These are phyloP conservation scores for Ganoderma boninense DNA, from an alignment of 1,284 basidiomycete species.

Conservation along the genomic window DNA sequence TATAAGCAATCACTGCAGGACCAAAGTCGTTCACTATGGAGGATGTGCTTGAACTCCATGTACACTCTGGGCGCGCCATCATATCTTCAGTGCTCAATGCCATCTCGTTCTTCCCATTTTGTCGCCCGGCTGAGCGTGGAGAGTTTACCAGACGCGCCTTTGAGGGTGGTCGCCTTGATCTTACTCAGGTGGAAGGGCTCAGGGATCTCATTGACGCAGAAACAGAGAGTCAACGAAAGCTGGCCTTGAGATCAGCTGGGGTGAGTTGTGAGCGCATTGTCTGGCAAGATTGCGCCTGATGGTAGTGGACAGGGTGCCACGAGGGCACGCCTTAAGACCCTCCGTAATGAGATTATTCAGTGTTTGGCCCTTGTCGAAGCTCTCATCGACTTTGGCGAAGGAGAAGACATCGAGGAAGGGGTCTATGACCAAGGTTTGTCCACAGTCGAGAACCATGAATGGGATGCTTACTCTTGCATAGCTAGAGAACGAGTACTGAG, in stretches of 20 bases:
- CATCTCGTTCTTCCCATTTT: conserved; percentile 64
- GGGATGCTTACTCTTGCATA: conserved; percentile 36
- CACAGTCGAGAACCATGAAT: neutral
- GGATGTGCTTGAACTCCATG: conserved; percentile 85
- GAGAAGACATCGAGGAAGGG: conserved; percentile 85
- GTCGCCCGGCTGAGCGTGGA: conserved; percentile 82
- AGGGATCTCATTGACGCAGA: conserved; percentile 87
- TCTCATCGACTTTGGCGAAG: conserved; percentile 91
- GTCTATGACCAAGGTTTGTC: conserved; percentile 68
- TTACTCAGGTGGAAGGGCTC: conserved; percentile 87
- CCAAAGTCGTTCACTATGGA: conserved; percentile 85
- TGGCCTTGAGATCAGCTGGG: conserved; percentile 74
- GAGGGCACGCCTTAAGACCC: conserved; percentile 63
- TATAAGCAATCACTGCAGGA: conserved; percentile 45
- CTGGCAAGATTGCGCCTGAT: neutral
- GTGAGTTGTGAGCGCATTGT: conserved; percentile 45
- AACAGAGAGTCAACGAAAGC: conserved; percentile 80
- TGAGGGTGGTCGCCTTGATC: conserved; percentile 78
- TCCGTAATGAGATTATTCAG: conserved; percentile 72
- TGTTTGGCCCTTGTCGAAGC: conserved; percentile 85
- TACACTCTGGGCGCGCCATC: conserved; percentile 88
- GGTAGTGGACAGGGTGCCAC: conserved; percentile 59
- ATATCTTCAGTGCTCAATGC: conserved; percentile 73
- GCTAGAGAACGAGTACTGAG: conserved; percentile 56
- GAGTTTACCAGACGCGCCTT: conserved; percentile 91